Conservation (phyloP, 371 early-diverging fungal species). For the Mortierella sp. region DNA sequence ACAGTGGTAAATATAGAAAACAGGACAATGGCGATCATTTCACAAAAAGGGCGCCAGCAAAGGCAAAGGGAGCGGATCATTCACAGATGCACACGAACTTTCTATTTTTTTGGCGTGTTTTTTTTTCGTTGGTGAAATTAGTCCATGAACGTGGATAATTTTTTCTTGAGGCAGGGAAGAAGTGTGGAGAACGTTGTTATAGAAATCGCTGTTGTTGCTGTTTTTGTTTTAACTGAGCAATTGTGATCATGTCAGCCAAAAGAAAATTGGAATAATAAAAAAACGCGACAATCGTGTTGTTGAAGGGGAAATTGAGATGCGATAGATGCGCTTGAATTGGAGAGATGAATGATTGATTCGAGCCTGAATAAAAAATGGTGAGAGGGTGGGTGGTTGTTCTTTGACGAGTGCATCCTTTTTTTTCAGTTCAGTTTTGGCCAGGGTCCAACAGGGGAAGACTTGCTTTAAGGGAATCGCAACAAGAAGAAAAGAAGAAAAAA, state of each 20-base stretch:
- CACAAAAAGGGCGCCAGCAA: not conserved
- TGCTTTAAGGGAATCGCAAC: conserved; percentile 2
- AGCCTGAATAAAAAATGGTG: not conserved
- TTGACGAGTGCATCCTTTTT: not conserved
- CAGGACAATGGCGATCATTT: not conserved
- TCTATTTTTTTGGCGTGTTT: too few species aligned
- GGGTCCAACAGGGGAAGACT: not conserved
- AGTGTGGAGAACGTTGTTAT: not conserved
- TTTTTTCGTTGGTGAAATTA: conserved; percentile 1
- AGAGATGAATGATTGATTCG: not conserved
- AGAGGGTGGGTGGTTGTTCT: not conserved
- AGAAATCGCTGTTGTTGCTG: not conserved
- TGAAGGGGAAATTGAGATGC: not conserved
- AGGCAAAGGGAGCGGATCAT: too few species aligned
- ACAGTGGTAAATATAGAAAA: not conserved
- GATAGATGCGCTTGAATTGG: not conserved
- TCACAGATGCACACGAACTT: not conserved
- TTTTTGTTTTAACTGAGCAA: not conserved
- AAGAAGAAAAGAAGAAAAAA: not conserved
- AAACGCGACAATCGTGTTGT: not conserved
- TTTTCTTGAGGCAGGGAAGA: not conserved
- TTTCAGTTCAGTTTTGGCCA: not conserved
- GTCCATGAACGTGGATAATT: not conserved
- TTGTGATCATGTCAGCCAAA: not conserved
- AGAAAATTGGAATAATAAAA: too few species aligned